A percentile compares a stretch with the other conserved stretches of the same genome.
These are phyloP conservation scores for Chimonanthus salicifolius DNA, from an alignment of 164 flowering plant genomes.

Conservation along the genomic window DNA sequence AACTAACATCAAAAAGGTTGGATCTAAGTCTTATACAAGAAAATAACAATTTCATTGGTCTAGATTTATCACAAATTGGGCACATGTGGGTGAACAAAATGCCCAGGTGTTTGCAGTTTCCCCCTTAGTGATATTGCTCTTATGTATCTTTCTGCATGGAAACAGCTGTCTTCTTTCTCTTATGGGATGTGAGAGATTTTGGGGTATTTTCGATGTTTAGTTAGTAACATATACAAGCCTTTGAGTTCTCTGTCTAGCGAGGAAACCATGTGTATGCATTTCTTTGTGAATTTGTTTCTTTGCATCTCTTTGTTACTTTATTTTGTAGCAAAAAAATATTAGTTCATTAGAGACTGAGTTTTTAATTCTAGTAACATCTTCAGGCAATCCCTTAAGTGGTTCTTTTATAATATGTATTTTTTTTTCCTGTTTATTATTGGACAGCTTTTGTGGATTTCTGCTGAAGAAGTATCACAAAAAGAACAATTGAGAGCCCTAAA, in stretches of 20 bases:
- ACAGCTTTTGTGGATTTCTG: constrained; percentile 93
- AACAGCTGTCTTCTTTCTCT: neutral
- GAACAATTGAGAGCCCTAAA: constrained; percentile 38
- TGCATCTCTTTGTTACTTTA: neutral
- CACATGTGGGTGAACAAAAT: too few relatives aligned
- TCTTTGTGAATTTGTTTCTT: neutral
- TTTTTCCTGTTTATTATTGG: constrained; percentile 3
- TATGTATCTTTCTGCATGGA: neutral
- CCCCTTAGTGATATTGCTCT: too few relatives aligned
- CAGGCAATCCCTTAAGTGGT: neutral
- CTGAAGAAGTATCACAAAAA: constrained; percentile 54
- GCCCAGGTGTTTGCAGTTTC: too few relatives aligned
- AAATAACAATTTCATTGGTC: too few relatives aligned
- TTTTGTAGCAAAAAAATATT: neutral
- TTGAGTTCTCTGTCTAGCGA: neutral
- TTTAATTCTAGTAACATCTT: neutral
- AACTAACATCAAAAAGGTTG: too few relatives aligned
- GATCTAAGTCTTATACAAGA: too few relatives aligned
- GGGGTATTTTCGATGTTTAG: neutral
- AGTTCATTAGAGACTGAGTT: neutral
- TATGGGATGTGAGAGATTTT: neutral
- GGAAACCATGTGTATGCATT: neutral
- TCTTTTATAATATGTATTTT: neutral
- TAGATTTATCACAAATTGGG: too few relatives aligned
- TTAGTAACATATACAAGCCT: neutral